A percentile compares a stretch with the other conserved stretches of the same genome.
Conservation (phyloP, 2,329 filamentous ascomycete genomes). For the Botryotinia globosa region DNA sequence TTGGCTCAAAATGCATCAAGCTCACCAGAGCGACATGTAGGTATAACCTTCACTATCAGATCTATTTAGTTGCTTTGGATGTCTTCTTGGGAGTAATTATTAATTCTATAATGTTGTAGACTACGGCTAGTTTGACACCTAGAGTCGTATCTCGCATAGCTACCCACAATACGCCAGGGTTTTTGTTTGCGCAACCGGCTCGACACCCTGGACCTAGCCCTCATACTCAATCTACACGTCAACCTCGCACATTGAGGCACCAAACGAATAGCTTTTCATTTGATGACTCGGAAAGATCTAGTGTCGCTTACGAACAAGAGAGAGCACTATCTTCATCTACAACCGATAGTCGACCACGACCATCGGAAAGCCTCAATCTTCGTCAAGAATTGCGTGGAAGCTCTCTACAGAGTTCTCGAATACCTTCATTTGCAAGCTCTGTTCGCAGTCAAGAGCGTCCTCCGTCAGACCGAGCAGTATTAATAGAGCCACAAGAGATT, state of each 20-base stretch:
- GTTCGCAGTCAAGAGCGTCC: neutral
- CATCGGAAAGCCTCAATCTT: slow-evolving; percentile 26
- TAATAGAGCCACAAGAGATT: neutral
- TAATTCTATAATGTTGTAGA: neutral
- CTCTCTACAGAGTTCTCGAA: slow-evolving; percentile 31
- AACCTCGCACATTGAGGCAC: slow-evolving; percentile 35
- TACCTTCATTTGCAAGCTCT: slow-evolving; percentile 20
- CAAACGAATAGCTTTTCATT: slow-evolving; percentile 41
- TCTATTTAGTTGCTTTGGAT: neutral
- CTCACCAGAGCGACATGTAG: slow-evolving; percentile 33
- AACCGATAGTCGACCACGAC: slow-evolving; percentile 24
- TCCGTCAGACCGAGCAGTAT: too few species aligned
- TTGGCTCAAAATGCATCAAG: slow-evolving; percentile 37
- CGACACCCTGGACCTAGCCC: slow-evolving; percentile 30
- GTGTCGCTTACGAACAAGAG: slow-evolving; percentile 36
- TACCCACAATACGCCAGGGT: slow-evolving; percentile 33
- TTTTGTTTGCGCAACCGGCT: slow-evolving; percentile 37
- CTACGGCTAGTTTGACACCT: slow-evolving; percentile 30
- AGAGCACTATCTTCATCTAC: slow-evolving; percentile 29
- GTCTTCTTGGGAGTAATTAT: neutral
- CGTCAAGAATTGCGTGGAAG: slow-evolving; percentile 34
- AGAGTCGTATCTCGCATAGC: slow-evolving; percentile 30
- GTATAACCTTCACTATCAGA: neutral
- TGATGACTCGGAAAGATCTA: slow-evolving; percentile 37
- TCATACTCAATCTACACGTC: slow-evolving; percentile 15